phyloP scores from a whole-genome alignment of 1,139 yeast species.

The Lodderomyces orthopsilosis region DNA sequence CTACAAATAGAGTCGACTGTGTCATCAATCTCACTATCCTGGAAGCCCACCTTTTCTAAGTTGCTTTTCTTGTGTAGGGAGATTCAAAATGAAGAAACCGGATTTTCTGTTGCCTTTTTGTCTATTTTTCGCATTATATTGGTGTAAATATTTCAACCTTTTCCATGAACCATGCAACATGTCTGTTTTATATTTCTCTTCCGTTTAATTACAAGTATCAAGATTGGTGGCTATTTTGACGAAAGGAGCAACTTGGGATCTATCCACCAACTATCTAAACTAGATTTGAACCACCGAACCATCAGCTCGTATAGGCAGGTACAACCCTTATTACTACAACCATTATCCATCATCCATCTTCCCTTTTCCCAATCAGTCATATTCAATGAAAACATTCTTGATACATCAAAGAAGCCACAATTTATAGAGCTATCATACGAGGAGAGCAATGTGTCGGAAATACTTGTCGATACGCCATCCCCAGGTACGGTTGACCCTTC shows the following conservation, averaged over 20 bases:
- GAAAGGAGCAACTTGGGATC: background rate
- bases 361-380: slow-evolving; percentile 2
- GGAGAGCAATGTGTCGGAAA: background rate
- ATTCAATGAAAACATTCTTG: slow-evolving; percentile 4
- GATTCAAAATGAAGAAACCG: too few relatives aligned
- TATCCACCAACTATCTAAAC: background rate
- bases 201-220: background rate
- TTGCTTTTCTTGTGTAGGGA: too few relatives aligned
- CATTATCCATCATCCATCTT: background rate
- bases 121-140: too few relatives aligned
- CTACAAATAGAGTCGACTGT: too few relatives aligned
- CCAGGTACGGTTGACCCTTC: background rate
- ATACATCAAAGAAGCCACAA: background rate
- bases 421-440: slow-evolving; percentile 5
- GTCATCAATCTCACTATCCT: too few relatives aligned
- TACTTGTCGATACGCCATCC: background rate
- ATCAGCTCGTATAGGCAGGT: background rate
- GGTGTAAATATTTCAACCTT: too few relatives aligned
- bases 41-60: too few relatives aligned
- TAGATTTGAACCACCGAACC: background rate
- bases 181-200: background rate
- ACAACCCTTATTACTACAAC: background rate
- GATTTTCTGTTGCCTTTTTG: too few relatives aligned
- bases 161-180: too few relatives aligned
- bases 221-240: background rate